phyloP scores from a whole-genome alignment of 139 green algal species.

The Chlorella sp. region DNA sequence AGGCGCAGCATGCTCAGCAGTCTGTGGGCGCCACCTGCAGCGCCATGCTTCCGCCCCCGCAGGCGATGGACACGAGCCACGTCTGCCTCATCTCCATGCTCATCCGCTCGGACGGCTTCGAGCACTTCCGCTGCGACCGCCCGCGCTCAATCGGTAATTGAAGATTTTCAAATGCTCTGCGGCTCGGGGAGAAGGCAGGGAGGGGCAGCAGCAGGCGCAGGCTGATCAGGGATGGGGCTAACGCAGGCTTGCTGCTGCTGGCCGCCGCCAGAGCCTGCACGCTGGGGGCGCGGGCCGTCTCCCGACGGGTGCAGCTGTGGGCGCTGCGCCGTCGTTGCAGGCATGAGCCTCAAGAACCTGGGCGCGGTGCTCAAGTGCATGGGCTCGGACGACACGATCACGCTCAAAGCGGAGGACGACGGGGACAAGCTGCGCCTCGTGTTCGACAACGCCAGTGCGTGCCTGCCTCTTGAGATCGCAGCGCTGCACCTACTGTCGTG shows the following conservation, averaged over 20 bases:
- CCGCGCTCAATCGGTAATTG: conserved; percentile 25
- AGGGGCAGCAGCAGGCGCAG: too few relatives aligned
- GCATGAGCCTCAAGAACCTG: conserved; percentile 1
- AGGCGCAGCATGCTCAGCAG: too few relatives aligned
- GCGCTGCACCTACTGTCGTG: background rate
- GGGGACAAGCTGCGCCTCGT: conserved; percentile 93
- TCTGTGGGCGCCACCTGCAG: too few relatives aligned
- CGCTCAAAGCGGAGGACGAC: conserved; percentile 92
- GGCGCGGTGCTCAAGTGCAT: conserved; percentile 96
- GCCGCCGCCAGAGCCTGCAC: too few relatives aligned
- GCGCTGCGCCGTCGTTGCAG: background rate
- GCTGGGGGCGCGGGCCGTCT: too few relatives aligned
- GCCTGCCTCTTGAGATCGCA: background rate
- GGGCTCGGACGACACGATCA: conserved; percentile 94
- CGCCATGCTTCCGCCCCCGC: conserved; percentile 40
- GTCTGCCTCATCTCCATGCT: conserved; percentile 86
- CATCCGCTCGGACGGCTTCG: conserved; percentile 88
- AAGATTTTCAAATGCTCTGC: too few relatives aligned
- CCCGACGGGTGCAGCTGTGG: too few relatives aligned
- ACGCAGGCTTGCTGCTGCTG: too few relatives aligned
- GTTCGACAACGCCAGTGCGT: conserved; percentile 67
- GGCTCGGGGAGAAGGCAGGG: conserved; percentile 6
- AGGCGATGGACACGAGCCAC: conserved; percentile 98
- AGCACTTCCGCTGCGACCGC: conserved; percentile 96
- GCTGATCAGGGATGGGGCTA: too few relatives aligned